Base-by-base conservation (phyloP, 2,329 filamentous ascomycete genomes). In the Trichoderma semiorbis region DNA sequence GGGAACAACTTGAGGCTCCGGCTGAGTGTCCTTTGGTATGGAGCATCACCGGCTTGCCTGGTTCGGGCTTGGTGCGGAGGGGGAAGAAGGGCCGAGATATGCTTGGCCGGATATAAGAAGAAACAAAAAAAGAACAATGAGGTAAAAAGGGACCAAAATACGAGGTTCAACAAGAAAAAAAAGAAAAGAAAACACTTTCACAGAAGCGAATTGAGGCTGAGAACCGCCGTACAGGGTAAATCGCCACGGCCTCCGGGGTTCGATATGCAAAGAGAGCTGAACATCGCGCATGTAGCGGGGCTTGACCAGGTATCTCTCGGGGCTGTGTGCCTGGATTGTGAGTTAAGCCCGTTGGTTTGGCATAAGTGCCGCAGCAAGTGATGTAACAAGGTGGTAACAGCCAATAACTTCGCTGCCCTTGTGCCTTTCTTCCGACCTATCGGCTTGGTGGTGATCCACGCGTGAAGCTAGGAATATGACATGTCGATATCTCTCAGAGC, bases 371-470 rank as follows among this genome's bases (percentile, higher is more conserved):
- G 63, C 63, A 16, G 21, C 21, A 7, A 39, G 53, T 14, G 53
- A 36, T 63, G 64, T 30, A 32, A 55, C 50, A 57, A n/a, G 63
- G 32, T 11, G 43, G 57, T 26, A 18, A 34, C 30, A 24, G 12
- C 39, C 66, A 69, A 50, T 69, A 10, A 32, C 21, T 28, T 62
- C 7, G 28, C 34, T 50, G 66, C 36, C 18, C 65, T 34, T 39
- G 5, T n/a, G 18, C 11, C 36, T 57, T 24, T 58, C 24, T 58
- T n/a, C 39, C 16, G 43, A 28, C 21, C 30, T 30, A 39, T 36
- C 66, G 30, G 21, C 57, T 58, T 69, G 57, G 39, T 34, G 66
- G 57, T 61, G 66, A 69, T 69, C 66, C 55, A 69, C 50, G 66
- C 66, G 28, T 16, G 28, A 50, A 30, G 34, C 65, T 36, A 28